A percentile compares a stretch with the other conserved stretches of the same genome.
phyloP scores from a whole-genome alignment of 2,329 filamentous ascomycete species.

The Aureobasidium sp. region DNA sequence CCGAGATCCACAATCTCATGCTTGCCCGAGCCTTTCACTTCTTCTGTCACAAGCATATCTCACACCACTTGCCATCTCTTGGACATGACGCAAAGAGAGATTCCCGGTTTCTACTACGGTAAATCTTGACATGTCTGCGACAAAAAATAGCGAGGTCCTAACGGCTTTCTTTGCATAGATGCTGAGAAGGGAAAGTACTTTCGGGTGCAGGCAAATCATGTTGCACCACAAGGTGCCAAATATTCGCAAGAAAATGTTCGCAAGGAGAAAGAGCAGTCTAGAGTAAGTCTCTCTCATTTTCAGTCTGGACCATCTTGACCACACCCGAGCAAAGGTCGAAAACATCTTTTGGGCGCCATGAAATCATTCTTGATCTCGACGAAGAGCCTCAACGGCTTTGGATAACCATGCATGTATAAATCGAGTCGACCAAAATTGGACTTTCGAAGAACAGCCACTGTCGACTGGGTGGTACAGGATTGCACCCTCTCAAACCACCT shows the following conservation, averaged over 20 bases:
- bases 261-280: conserved; percentile 28
- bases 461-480: neutral
- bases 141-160: neutral
- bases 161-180: conserved; percentile 24
- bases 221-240: conserved; percentile 29
- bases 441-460: neutral
- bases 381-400: neutral
- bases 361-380: neutral
- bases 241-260: conserved; percentile 37
- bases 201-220: conserved; percentile 36
- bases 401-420: neutral
- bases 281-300: conserved; percentile 20
- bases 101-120: conserved; percentile 44
- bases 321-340: too few species aligned
- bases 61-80: neutral
- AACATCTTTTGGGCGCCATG: neutral
- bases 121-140: neutral
- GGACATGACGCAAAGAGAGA: conserved; percentile 4
- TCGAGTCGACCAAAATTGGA: neutral
- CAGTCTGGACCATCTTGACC: neutral
- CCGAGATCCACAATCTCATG: neutral
- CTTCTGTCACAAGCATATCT: neutral
- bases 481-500: neutral
- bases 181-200: conserved; percentile 45
- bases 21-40: neutral